Evolutionary conservation across 192 early-diverging fungal species (phyloP).

Genomic region (Coemansia sp.): DNA sequence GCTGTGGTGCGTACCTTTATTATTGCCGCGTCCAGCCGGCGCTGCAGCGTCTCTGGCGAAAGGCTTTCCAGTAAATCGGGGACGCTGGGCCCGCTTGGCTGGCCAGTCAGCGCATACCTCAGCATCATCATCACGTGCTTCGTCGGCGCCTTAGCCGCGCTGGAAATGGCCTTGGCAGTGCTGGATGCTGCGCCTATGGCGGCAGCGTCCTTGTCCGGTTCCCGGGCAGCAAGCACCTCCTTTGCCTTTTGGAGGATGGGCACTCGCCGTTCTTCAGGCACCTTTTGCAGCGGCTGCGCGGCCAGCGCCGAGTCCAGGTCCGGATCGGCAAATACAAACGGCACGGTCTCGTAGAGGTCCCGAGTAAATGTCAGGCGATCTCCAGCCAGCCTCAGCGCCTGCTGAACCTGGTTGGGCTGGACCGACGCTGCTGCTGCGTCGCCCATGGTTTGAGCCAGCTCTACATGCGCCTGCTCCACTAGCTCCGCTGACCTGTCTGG

Average conservation of each 20-base stretch:
- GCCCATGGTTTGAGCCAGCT: neutral
- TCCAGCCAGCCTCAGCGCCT: constrained; percentile 18
- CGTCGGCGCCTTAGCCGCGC: constrained; percentile 19
- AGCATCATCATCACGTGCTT: constrained; percentile 60
- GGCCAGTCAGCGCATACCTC: constrained; percentile 60
- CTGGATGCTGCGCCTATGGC: too few relatives aligned
- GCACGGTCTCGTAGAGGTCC: constrained; percentile 17
- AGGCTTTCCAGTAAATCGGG: constrained; percentile 27
- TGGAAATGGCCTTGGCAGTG: constrained; percentile 39
- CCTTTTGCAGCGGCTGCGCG: neutral
- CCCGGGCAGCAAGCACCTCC: neutral
- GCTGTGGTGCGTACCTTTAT: too few relatives aligned
- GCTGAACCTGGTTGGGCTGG: neutral
- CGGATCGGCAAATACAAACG: constrained; percentile 34
- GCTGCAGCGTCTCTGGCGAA: constrained; percentile 2
- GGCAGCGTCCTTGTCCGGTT: too few relatives aligned
- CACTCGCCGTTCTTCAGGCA: constrained; percentile 15
- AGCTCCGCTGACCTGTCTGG: constrained; percentile 1
- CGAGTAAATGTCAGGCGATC: constrained; percentile 30
- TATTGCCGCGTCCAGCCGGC: constrained; percentile 8
- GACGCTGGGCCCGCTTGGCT: constrained; percentile 26
- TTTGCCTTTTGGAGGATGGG: constrained; percentile 6
- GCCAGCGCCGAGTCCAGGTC: constrained; percentile 2
- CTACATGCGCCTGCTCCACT: constrained; percentile 4
- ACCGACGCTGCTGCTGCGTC: neutral